Evolutionary conservation across 2,329 filamentous ascomycete species (phyloP).

Genomic region (Colletotrichum eremochloae): DNA sequence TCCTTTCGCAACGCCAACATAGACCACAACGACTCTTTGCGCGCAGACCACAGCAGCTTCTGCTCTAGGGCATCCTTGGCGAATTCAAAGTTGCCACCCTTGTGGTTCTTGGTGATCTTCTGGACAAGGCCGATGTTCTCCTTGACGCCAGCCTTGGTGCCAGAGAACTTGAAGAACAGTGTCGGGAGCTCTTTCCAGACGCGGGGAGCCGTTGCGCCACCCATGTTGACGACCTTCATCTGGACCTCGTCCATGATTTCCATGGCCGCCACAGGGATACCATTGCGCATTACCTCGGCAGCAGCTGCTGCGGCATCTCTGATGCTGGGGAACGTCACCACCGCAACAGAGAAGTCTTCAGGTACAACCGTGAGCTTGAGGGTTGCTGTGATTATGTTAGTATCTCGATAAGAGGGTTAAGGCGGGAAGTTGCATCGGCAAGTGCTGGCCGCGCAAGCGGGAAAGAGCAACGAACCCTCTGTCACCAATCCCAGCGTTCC

Average conservation of each 20-base stretch:
- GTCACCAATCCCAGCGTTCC: slow-evolving; percentile 86
- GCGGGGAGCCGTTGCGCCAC: slow-evolving; percentile 75
- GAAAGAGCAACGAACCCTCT: slow-evolving; percentile 63
- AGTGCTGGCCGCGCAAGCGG: background rate
- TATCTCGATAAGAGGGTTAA: background rate
- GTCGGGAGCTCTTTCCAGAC: slow-evolving; percentile 83
- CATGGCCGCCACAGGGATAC: slow-evolving; percentile 81
- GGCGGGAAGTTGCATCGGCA: background rate
- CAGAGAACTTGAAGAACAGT: slow-evolving; percentile 88
- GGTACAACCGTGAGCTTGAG: slow-evolving; percentile 84
- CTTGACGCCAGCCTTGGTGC: slow-evolving; percentile 80
- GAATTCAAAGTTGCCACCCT: slow-evolving; percentile 80
- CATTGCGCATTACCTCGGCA: slow-evolving; percentile 80
- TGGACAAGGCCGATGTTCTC: slow-evolving; percentile 82
- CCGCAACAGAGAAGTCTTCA: slow-evolving; percentile 81
- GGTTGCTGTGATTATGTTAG: slow-evolving; percentile 64
- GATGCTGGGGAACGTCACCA: slow-evolving; percentile 83
- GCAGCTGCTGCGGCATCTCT: slow-evolving; percentile 81
- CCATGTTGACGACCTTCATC: slow-evolving; percentile 85
- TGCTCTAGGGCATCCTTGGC: slow-evolving; percentile 79
- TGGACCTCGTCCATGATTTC: slow-evolving; percentile 92
- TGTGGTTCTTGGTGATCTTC: slow-evolving; percentile 74
- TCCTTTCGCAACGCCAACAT: slow-evolving; percentile 78
- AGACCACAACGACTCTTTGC: slow-evolving; percentile 88
- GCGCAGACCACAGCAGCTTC: slow-evolving; percentile 81